Percentiles rank a stretch among this genome's conserved stretches.
Conservation (phyloP, 1,139 yeast genomes). For the Debaryomyces robertsiae region DNA sequence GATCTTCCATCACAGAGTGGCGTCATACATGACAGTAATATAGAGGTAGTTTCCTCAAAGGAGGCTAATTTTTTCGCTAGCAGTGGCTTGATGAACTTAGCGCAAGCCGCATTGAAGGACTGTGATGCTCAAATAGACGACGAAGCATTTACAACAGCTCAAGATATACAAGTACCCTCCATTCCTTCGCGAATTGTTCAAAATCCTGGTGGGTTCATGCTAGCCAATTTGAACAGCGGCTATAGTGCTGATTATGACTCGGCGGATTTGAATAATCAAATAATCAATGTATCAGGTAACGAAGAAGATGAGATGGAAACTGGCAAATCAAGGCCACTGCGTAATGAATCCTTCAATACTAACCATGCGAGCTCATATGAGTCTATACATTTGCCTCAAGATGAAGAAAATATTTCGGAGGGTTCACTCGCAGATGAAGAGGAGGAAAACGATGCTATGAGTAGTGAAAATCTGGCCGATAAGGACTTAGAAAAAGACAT, state of each 20-base stretch:
- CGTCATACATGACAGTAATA: no score
- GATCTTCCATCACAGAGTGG: no score
- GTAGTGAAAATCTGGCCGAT: conserved; percentile 12
- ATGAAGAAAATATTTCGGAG: conserved; percentile 27
- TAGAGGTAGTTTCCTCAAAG: no score
- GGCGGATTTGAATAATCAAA: conserved; percentile 7
- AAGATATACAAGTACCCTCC: background rate
- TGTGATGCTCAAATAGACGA: conserved; percentile 1
- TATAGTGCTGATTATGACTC: conserved; percentile 11
- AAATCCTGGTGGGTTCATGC: no score
- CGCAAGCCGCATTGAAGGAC: conserved; percentile 16
- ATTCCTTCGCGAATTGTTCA: no score
- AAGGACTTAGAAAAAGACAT: conserved; percentile 3
- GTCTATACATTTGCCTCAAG: conserved; percentile 16
- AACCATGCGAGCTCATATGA: conserved; percentile 12
- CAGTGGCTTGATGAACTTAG: conserved; percentile 15
- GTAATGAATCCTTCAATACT: conserved; percentile 24
- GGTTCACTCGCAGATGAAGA: conserved; percentile 33
- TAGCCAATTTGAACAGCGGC: conserved; percentile 1
- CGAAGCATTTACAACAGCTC: background rate
- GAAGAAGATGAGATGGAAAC: conserved; percentile 5
- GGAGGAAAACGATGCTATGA: conserved; percentile 14
- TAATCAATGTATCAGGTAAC: background rate
- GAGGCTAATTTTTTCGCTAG: conserved; percentile 7
- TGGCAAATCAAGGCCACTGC: conserved; percentile 17